Evolutionary conservation across 208 protist genomes (phyloP), one percentile per base, ranked within the genome.

Genomic region (Wallacemonas collosoma): DNA sequence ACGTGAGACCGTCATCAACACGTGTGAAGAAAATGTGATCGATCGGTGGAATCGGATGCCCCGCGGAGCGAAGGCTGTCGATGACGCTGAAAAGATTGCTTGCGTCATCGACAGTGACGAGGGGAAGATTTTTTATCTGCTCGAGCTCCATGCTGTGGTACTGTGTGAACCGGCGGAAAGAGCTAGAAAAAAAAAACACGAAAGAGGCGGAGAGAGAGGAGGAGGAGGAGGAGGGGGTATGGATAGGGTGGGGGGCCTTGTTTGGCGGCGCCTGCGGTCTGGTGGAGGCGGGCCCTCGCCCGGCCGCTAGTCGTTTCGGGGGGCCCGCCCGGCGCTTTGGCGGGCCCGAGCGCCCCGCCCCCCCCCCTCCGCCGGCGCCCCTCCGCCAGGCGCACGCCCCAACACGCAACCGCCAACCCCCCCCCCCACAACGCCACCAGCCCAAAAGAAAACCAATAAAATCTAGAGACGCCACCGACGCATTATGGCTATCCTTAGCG

Each of bases 21-120:
- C 85, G 81, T 2, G 91, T 93, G 60, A 90, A 93, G 68, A 94
- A 97, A 15, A 97, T 75, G 67, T 96, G 93, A 60, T 84, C 91
- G 15, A 96, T 78, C 1, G 83, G 82, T 62, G 88, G 80, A 38
- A 88, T 58, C 0, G 80, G 47, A 8, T 79, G 71, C 5, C 86
- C 82, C 40, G 74, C 75, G 7, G 67, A 26, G 35, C 82, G 77
- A 41, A 82, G 72, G 54, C 65, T 76, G 35, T 83, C 80, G 3
- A 86, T 36, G n/a, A 72, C 43, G 5, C 66, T 45, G 72, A 86
- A 90, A 50, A 90, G 88, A 55, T 43, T 72, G 2, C 58, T 67
- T 8, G 86, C 86, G 67, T 90, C 86, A 50, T 86, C 86, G 1
- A 90, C 80, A 3, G 80, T 90, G 43, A 72, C 85, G 8, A 90